Base-by-base conservation (phyloP, 2,329 filamentous ascomycete species). In the Fusarium tjaetaba region DNA sequence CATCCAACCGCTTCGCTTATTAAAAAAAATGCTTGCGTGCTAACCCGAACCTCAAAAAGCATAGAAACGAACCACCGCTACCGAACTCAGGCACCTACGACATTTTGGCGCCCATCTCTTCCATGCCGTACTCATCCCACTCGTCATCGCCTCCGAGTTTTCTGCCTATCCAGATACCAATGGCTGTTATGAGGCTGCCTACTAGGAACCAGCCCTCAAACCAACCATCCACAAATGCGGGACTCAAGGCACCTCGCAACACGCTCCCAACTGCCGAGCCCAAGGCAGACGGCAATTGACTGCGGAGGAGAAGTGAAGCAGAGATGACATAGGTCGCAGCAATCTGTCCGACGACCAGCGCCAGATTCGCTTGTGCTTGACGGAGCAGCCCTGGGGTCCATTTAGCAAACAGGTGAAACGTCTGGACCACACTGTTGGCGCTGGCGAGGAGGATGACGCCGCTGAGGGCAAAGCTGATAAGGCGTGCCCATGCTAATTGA, bases 151-250 rank as follows among this genome's bases (percentile, higher is more conserved):
- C 82, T 1, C 82, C 84, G 5, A 94, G 84, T 79, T 89, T 91
- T 70, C 90, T 87, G 1, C 93, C 92, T 8, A 95, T 80, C 87
- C 92, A 93, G 28, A 97, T 90, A 0, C 93, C 94, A n/a, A 88
- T 78, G 3, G 87, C 90, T 3, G 94, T 96, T 18, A 88, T 78
- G 1, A 86, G 84, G 70, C 91, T 92, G 10, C 92, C 92, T 6
- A 91, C 80, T 63, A 97, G 81, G 80, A 97, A 97, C 91, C 94
- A 96, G 13, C 90, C 91, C 81, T 97, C 94, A 76, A 97, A 97
- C 94, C 94, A 97, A 36, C 89, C 87, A 77, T 97, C 85, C 41
- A 88, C 87, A 71, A 89, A 88, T 15, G 80, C 81, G 8, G 87
- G 86, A 60, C 83, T 81, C 91, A 97, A 85, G 22, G 94, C 93